Base-by-base conservation (phyloP, 1,139 yeast genomes). In the Pneumocystis carinii region DNA sequence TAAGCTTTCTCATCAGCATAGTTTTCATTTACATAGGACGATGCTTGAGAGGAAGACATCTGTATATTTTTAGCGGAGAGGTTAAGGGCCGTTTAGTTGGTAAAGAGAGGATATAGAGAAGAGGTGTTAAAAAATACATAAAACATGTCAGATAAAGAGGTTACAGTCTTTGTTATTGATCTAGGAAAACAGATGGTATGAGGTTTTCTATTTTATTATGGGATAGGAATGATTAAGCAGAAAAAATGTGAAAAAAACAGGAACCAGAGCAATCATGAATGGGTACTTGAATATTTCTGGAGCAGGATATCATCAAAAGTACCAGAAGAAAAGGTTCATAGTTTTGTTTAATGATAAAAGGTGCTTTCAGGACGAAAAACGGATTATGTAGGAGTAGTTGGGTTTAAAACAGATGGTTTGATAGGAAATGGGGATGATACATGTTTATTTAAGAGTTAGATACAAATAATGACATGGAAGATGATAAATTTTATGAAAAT, bases 131-230 rank as follows among this genome's bases (percentile, higher is more conserved):
- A 32, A 27, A 59, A 59, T 60, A 61, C 29, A 24, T 24, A 8
- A 19, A 41, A n/a, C 32, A 65, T 65, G 67, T 64, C 66, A 36
- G 66, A 64, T 5, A 66, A 64, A 48, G 65, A 65, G 61, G 68
- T 59, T 55, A 81, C 85, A 0, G 73, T 79, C 2, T 83, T 81
- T 68, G 78, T 84, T 24, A 75, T 83, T 10, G 89, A 85, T 70
- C 72, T 78, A 39, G 76, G 81, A 32, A 75, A 76, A 17, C 67
- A 75, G 5, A 81, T 81, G 83, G 79, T 73, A 48, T 68, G 70
- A 53, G 62, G 66, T 36, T 48, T 48, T 48, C 24, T 48, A 17
- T 24, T 3, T 15, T 12, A 24, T 12, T 48, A 24, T 4, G 12
- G 12, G 10, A 19, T 48, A 8, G 12, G 12, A 24, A 24, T 48